A percentile compares a stretch with the other conserved stretches of the same genome.
These are phyloP conservation scores for Meredithiella fracta DNA, from an alignment of 2,329 filamentous ascomycete genomes.

Conservation along the genomic window DNA sequence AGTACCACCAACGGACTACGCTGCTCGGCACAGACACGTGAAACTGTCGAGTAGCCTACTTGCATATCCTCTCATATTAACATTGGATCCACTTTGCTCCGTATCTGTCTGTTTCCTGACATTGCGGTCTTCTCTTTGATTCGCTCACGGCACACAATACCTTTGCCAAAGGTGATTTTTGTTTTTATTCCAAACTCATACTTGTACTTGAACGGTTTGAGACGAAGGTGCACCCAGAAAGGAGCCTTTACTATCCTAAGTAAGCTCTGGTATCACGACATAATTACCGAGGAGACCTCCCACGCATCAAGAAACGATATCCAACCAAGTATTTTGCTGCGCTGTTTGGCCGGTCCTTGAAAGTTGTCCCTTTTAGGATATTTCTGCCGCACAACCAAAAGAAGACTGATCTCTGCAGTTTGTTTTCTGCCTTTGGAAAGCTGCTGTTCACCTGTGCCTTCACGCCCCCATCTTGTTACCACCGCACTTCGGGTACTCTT, in stretches of 20 bases:
- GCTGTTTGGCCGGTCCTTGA: no score
- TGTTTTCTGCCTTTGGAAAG: neutral
- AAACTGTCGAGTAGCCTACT: neutral
- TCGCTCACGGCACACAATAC: neutral
- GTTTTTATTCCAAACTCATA: neutral
- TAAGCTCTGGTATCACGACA: neutral
- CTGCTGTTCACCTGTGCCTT: neutral
- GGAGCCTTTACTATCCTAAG: neutral
- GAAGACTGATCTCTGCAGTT: neutral
- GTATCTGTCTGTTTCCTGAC: neutral
- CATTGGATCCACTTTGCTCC: neutral
- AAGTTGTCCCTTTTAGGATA: neutral
- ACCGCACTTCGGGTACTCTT: neutral
- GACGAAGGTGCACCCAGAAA: neutral
- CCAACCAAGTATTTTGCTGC: neutral
- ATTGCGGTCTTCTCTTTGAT: neutral
- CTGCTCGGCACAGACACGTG: neutral
- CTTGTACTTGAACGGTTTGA: neutral
- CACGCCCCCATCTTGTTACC: neutral
- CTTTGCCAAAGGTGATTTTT: neutral
- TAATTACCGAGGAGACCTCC: neutral
- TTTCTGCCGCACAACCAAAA: neutral
- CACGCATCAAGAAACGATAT: neutral
- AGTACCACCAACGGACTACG: neutral
- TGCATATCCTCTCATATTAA: slow-evolving; percentile 2